phyloP scores from a whole-genome alignment of 805 yeast species.

The Lipomyces yamanashiensis region DNA sequence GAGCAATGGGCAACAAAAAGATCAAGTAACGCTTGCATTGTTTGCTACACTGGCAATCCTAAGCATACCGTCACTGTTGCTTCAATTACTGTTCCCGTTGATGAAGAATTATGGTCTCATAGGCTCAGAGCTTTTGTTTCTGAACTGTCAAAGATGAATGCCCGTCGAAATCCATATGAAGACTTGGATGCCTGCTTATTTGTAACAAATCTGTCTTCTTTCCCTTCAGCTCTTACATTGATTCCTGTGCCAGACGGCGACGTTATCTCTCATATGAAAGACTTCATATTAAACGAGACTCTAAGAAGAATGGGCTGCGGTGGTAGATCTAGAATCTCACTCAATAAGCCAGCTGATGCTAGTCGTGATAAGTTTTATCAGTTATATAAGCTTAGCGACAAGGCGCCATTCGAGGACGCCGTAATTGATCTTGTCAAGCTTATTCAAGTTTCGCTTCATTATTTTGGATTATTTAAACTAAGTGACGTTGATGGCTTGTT shows the following conservation, averaged over 20 bases:
- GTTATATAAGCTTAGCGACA: constrained; percentile 59
- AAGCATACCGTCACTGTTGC: constrained; percentile 66
- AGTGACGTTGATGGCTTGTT: constrained; percentile 80
- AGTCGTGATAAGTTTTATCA: constrained; percentile 80
- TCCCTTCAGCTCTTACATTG: constrained; percentile 74
- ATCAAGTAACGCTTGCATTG: constrained; percentile 62
- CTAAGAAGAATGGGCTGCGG: constrained; percentile 79
- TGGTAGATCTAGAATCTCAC: constrained; percentile 77
- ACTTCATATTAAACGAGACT: constrained; percentile 74
- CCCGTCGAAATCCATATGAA: constrained; percentile 63
- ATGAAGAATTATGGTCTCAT: constrained; percentile 55
- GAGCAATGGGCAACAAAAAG: constrained; percentile 93
- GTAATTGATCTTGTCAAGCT: constrained; percentile 73
- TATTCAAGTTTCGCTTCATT: constrained; percentile 75
- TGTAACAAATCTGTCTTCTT: constrained; percentile 79
- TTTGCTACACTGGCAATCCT: constrained; percentile 84
- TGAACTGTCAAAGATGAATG: constrained; percentile 67
- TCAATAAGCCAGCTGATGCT: constrained; percentile 75
- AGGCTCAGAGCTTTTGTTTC: constrained; percentile 63
- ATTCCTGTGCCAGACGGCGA: constrained; percentile 72
- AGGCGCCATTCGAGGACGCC: constrained; percentile 65
- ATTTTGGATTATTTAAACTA: constrained; percentile 74
- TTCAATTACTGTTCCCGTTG: constrained; percentile 58
- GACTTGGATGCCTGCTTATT: constrained; percentile 63
- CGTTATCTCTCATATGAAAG: constrained; percentile 36